These are phyloP conservation scores for Suillus fuscotomentosus DNA, from an alignment of 768 basidiomycete species.

Conservation along the genomic window DNA sequence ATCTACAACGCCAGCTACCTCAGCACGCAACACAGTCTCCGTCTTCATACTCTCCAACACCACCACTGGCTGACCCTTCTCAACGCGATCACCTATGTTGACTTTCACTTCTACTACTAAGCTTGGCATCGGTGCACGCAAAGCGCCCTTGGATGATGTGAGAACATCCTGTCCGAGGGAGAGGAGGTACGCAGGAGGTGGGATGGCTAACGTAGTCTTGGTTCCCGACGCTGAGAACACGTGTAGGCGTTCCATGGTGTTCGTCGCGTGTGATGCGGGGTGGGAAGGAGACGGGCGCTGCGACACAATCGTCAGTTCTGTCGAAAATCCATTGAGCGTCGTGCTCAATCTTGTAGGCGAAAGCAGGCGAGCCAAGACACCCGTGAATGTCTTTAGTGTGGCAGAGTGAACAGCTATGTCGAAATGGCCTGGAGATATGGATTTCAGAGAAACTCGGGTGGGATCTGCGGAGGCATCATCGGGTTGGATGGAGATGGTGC, in stretches of 20 bases:
- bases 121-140: slow-evolving; percentile 91
- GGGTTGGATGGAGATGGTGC: slow-evolving; percentile 57
- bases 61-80: slow-evolving; percentile 77
- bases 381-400: slow-evolving; percentile 39
- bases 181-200: slow-evolving; percentile 68
- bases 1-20: slow-evolving; percentile 65
- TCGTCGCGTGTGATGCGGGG: slow-evolving; percentile 53
- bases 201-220: slow-evolving; percentile 65
- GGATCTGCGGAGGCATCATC: slow-evolving; percentile 44
- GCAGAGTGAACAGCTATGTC: slow-evolving; percentile 47
- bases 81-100: slow-evolving; percentile 70
- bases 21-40: slow-evolving; percentile 81
- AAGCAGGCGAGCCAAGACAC: slow-evolving; percentile 55
- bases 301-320: slow-evolving; percentile 70
- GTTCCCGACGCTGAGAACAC: slow-evolving; percentile 58
- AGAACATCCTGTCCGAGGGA: slow-evolving; percentile 62
- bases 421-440: slow-evolving; percentile 45
- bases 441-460: slow-evolving; percentile 39
- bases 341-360: slow-evolving; percentile 53
- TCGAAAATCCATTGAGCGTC: slow-evolving; percentile 48
- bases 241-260: slow-evolving; percentile 73
- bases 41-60: slow-evolving; percentile 98
- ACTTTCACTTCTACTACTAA: slow-evolving; percentile 88
- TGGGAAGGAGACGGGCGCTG: slow-evolving; percentile 56
- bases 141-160: slow-evolving; percentile 55